Evolutionary conservation across 1,284 basidiomycete species (phyloP).

Genomic region (Anthracocystis walkeri): DNA sequence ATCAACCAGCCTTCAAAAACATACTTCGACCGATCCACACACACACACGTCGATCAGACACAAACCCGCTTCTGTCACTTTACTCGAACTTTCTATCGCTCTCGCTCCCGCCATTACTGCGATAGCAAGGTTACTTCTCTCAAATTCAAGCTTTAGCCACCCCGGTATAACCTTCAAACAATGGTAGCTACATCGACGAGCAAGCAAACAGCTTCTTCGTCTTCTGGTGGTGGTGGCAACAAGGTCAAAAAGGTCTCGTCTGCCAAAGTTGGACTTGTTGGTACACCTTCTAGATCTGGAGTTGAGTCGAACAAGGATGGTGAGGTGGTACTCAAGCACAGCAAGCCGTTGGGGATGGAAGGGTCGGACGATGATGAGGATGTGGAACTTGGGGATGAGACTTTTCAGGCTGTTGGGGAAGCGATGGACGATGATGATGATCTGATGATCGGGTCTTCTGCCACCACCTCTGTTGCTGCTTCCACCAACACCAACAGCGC

Average conservation of each 20-base stretch:
- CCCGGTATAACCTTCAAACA: neutral
- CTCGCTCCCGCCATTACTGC: too few species aligned
- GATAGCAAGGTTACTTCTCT: too few species aligned
- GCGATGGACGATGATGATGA: slow-evolving; percentile 43
- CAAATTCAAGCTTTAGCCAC: neutral
- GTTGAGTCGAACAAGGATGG: neutral
- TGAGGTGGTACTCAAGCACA: slow-evolving; percentile 32
- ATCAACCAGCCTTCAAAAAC: too few species aligned
- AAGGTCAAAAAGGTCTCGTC: slow-evolving; percentile 25
- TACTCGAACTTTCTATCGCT: too few species aligned
- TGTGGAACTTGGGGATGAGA: slow-evolving; percentile 38
- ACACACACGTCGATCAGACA: too few species aligned
- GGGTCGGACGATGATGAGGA: slow-evolving; percentile 45
- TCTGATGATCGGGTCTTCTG: slow-evolving; percentile 43
- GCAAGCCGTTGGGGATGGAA: slow-evolving; percentile 51
- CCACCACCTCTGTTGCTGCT: slow-evolving; percentile 3
- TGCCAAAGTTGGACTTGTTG: slow-evolving; percentile 26
- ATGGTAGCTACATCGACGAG: slow-evolving; percentile 38
- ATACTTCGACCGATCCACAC: too few species aligned
- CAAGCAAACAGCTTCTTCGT: slow-evolving; percentile 22
- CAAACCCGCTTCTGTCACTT: too few species aligned
- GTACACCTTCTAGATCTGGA: slow-evolving; percentile 4
- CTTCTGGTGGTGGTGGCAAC: slow-evolving; percentile 7
- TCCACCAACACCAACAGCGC: neutral
- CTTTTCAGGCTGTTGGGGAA: slow-evolving; percentile 24